phyloP scores from a whole-genome alignment of 116 monocot genomes.

The Trichopus zeylanicus region DNA sequence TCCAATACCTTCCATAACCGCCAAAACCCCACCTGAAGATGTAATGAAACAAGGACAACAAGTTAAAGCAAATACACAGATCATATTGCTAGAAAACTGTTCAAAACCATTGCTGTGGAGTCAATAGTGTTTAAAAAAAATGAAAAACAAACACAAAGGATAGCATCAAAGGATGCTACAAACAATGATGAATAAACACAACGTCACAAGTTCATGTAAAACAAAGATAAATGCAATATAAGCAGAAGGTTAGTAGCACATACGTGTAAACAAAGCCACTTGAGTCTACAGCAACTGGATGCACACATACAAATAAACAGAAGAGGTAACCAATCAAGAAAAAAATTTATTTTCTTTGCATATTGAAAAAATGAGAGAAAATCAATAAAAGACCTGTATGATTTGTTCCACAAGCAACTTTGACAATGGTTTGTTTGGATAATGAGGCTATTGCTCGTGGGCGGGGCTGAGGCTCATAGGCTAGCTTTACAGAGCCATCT shows the following conservation, averaged over 20 bases:
- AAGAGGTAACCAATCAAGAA: not conserved
- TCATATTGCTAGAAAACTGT: not conserved
- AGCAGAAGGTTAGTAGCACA: slow-evolving; percentile 19
- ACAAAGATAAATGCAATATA: not conserved
- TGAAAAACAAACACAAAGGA: not conserved
- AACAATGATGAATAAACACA: not conserved
- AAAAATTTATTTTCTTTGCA: not conserved
- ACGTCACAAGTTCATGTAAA: not conserved
- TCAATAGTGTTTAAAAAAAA: slow-evolving; percentile 2
- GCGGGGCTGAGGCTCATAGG: slow-evolving; percentile 85
- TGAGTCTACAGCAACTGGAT: slow-evolving; percentile 93
- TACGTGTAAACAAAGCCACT: slow-evolving; percentile 98
- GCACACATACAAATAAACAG: not conserved
- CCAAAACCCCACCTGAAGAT: slow-evolving; percentile 95
- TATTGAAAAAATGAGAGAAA: slow-evolving; percentile 3
- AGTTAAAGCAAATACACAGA: slow-evolving; percentile 3
- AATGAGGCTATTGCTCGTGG: slow-evolving; percentile 78
- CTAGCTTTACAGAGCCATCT: slow-evolving; percentile 78
- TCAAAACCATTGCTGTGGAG: not conserved
- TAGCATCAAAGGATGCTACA: not conserved
- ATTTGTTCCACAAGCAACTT: slow-evolving; percentile 98
- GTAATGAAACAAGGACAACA: slow-evolving; percentile 6
- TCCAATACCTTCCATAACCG: slow-evolving; percentile 93
- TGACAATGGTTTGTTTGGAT: slow-evolving; percentile 64
- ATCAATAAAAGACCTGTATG: slow-evolving; percentile 71